Percentiles rank a stretch among this genome's conserved stretches.
These are phyloP conservation scores for Pogostemon cablin DNA, from an alignment of 257 asterid genomes.

Conservation along the genomic window DNA sequence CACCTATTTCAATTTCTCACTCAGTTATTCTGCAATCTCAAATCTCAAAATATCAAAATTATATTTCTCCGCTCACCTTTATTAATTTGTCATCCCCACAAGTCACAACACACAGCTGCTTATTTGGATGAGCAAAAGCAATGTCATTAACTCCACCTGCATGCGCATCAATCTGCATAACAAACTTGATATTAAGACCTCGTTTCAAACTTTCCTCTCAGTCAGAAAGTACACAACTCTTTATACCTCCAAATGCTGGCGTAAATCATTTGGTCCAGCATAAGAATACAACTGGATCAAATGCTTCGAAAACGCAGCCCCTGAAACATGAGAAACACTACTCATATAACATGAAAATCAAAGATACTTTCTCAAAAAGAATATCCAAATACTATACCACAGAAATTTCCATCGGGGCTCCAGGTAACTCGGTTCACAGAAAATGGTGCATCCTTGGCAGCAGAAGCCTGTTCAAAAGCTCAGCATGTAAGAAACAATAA, in stretches of 20 bases:
- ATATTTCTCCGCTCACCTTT: slow-evolving; percentile 56
- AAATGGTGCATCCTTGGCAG: slow-evolving; percentile 85
- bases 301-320: slow-evolving; percentile 95
- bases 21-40: slow-evolving; percentile 36
- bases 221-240: slow-evolving; percentile 4
- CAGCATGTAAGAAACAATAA: slow-evolving; percentile 33
- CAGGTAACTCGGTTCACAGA: slow-evolving; percentile 86
- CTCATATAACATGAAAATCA: slow-evolving; percentile 30
- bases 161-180: slow-evolving; percentile 90
- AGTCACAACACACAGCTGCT: slow-evolving; percentile 84
- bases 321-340: slow-evolving; percentile 51
- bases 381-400: slow-evolving; percentile 54
- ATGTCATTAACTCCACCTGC: slow-evolving; percentile 89
- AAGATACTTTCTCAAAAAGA: slow-evolving; percentile 6
- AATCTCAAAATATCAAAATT: slow-evolving; percentile 21
- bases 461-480: slow-evolving; percentile 72
- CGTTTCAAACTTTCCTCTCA: slow-evolving; percentile 22
- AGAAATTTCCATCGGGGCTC: slow-evolving; percentile 93
- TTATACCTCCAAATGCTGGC: slow-evolving; percentile 87
- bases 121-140: slow-evolving; percentile 95
- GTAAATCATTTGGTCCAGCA: slow-evolving; percentile 82
- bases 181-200: slow-evolving; percentile 29
- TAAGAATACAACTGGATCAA: slow-evolving; percentile 83
- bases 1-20: slow-evolving; percentile 62
- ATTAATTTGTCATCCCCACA: slow-evolving; percentile 98